phyloP scores from a whole-genome alignment of 2,329 filamentous ascomycete species.

The Clarireedia monteithiana region DNA sequence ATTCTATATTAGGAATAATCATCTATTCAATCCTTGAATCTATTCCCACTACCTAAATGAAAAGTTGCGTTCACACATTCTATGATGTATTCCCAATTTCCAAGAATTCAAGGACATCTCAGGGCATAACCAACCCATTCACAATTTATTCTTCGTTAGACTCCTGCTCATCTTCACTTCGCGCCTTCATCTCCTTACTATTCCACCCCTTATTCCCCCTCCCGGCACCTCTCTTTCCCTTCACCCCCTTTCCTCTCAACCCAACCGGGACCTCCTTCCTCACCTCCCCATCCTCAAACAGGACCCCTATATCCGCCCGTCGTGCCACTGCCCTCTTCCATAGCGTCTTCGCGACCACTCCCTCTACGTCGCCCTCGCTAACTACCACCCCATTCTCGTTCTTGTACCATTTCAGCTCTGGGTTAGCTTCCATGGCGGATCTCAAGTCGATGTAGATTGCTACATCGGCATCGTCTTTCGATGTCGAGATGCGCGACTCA shows the following conservation, averaged over 20 bases:
- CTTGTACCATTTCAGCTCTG: constrained; percentile 32
- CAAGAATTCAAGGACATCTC: no score
- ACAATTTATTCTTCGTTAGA: background rate
- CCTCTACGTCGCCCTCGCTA: constrained; percentile 25
- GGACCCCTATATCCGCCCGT: constrained; percentile 34
- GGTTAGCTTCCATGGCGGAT: constrained; percentile 28
- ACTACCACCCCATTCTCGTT: constrained; percentile 33
- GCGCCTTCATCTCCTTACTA: constrained; percentile 25
- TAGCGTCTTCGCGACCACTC: constrained; percentile 28
- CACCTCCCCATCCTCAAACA: constrained; percentile 37
- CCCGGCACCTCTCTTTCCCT: constrained; percentile 31
- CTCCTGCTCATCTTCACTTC: constrained; percentile 23
- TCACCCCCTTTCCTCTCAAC: constrained; percentile 35
- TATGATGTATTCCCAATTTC: no score
- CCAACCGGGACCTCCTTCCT: constrained; percentile 36
- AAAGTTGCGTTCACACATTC: no score
- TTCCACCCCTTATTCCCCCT: constrained; percentile 31
- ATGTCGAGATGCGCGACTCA: constrained; percentile 20
- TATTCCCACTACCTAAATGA: no score
- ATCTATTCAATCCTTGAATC: no score
- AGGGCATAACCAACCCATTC: no score
- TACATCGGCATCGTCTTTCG: constrained; percentile 32
- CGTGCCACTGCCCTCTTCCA: constrained; percentile 38
- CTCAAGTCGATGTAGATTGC: constrained; percentile 36
- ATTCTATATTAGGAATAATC: no score